Conservation (phyloP, 2,329 filamentous ascomycete genomes). For the Botryotinia narcissicola region DNA sequence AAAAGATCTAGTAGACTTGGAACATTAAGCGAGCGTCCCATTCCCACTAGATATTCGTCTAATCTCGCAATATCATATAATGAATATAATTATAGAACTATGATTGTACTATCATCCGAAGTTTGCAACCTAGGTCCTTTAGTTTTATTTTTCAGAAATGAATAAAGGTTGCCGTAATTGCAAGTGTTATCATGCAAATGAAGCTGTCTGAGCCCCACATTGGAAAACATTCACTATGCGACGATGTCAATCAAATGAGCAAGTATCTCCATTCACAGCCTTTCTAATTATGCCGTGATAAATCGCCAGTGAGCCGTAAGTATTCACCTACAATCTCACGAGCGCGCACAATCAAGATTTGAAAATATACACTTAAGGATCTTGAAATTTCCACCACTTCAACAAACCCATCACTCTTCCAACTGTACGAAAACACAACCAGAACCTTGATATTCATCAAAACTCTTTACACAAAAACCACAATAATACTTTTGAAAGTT, state of each 20-base stretch:
- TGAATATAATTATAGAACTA: background rate
- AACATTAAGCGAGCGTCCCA: slow-evolving; percentile 1
- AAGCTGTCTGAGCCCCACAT: background rate
- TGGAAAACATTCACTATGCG: background rate
- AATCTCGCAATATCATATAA: background rate
- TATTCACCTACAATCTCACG: background rate
- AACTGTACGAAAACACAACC: background rate
- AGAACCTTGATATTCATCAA: background rate
- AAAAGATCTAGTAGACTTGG: background rate
- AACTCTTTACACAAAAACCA: background rate
- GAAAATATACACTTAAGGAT: background rate
- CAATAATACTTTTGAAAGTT: no score
- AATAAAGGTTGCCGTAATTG: background rate
- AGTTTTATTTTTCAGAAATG: background rate
- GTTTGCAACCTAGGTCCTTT: background rate
- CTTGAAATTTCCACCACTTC: background rate
- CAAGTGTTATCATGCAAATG: background rate
- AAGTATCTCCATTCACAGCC: background rate
- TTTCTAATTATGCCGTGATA: background rate
- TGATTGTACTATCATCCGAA: background rate
- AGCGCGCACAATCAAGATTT: background rate
- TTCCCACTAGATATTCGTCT: background rate
- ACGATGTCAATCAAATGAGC: background rate
- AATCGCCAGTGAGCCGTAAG: background rate
- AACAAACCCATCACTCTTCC: background rate